These are phyloP conservation scores for Trametes maxima DNA, from an alignment of 768 basidiomycete genomes.

Conservation along the genomic window DNA sequence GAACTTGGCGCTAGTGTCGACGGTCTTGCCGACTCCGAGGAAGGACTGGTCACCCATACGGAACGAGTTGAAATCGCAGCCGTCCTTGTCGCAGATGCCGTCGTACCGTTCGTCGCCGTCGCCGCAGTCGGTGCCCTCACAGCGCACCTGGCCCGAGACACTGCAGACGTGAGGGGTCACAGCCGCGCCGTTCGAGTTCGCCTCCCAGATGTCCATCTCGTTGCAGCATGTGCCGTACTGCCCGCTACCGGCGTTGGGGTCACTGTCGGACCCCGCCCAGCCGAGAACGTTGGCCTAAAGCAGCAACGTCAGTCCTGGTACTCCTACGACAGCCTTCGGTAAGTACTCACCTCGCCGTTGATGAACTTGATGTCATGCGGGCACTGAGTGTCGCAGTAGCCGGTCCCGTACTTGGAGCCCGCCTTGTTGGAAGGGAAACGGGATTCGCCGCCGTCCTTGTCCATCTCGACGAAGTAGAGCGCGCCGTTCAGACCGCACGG, in stretches of 20 bases:
- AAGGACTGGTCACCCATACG: slow-evolving; percentile 52
- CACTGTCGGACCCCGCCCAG: slow-evolving; percentile 28
- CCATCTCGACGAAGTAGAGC: slow-evolving; percentile 62
- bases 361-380: slow-evolving; percentile 62
- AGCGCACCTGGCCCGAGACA: slow-evolving; percentile 49
- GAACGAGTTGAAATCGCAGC: slow-evolving; percentile 66
- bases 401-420: slow-evolving; percentile 61
- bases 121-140: slow-evolving; percentile 44
- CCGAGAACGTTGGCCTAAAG: slow-evolving; percentile 36
- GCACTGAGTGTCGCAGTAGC: slow-evolving; percentile 68
- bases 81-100: slow-evolving; percentile 55
- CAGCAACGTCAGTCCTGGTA: slow-evolving; percentile 22
- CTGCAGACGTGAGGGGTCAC: slow-evolving; percentile 33
- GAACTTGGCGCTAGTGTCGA: slow-evolving; percentile 54
- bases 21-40: slow-evolving; percentile 49
- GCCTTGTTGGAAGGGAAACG: slow-evolving; percentile 55
- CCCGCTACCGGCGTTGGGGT: slow-evolving; percentile 34
- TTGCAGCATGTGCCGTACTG: slow-evolving; percentile 36
- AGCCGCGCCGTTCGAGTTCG: slow-evolving; percentile 35
- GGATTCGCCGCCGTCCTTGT: slow-evolving; percentile 53
- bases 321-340: slow-evolving; percentile 10
- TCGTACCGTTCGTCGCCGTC: slow-evolving; percentile 39
- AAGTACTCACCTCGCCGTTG: slow-evolving; percentile 46
- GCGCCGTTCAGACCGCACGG: slow-evolving; percentile 63
- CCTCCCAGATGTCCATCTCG: slow-evolving; percentile 41